Percentiles rank a stretch among this genome's conserved stretches.
phyloP scores from a whole-genome alignment of 225 moss, liverwort and hornwort species.

The Anthoceros angustus region DNA sequence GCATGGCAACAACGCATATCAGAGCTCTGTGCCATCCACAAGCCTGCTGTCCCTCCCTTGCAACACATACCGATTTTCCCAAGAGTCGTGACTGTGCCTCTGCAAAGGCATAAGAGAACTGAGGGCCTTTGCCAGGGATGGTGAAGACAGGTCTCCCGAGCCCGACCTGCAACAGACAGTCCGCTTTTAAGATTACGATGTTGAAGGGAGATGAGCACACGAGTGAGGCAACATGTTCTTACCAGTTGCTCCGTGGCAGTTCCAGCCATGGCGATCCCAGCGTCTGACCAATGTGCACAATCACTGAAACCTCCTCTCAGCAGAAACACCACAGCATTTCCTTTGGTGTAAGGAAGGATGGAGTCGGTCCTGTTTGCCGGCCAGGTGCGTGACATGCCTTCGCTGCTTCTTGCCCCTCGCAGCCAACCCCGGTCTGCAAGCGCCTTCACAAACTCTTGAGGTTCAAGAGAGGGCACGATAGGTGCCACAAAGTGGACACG shows the following conservation, averaged over 20 bases:
- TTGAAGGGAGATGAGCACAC: not conserved
- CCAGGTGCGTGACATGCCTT: slow-evolving; percentile 18
- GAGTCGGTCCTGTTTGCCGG: slow-evolving; percentile 48
- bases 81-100: slow-evolving; percentile 76
- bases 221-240: slow-evolving; percentile 7
- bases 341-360: slow-evolving; percentile 37
- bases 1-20: slow-evolving; percentile 9
- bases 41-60: not conserved
- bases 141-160: slow-evolving; percentile 80
- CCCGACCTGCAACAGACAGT: slow-evolving; percentile 42
- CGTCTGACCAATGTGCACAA: slow-evolving; percentile 53
- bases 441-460: slow-evolving; percentile 34
- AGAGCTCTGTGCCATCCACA: not conserved
- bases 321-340: slow-evolving; percentile 35
- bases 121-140: slow-evolving; percentile 64
- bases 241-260: slow-evolving; percentile 93
- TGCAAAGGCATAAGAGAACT: slow-evolving; percentile 65
- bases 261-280: slow-evolving; percentile 85
- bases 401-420: slow-evolving; percentile 20
- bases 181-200: not conserved
- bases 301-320: slow-evolving; percentile 64
- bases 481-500: slow-evolving; percentile 56
- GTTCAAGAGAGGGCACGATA: slow-evolving; percentile 57
- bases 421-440: slow-evolving; percentile 49
- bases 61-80: slow-evolving; percentile 46